Percentiles rank a stretch among this genome's conserved stretches.
Evolutionary conservation across 306 rosid species (phyloP).

Genomic region (Coriaria nepalensis): DNA sequence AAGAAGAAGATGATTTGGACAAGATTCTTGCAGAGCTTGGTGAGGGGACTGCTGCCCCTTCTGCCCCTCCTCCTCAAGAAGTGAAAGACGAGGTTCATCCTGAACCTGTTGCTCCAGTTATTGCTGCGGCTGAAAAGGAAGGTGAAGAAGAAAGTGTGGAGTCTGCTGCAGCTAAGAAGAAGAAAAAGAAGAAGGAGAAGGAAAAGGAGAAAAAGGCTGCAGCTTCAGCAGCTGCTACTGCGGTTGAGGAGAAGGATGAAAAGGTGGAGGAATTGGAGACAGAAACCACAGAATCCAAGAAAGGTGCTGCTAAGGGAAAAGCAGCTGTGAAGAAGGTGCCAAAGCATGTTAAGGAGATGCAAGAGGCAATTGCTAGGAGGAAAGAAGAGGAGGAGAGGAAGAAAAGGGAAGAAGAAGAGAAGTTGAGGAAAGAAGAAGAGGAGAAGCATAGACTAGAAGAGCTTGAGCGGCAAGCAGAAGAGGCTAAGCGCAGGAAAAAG

Average conservation of each 20-base stretch:
- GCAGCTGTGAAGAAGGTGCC: constrained; percentile 80
- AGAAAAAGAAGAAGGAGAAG: constrained; percentile 85
- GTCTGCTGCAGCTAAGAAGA: constrained; percentile 94
- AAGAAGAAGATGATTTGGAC: constrained; percentile 97
- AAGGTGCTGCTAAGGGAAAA: constrained; percentile 59
- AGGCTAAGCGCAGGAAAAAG: constrained; percentile 66
- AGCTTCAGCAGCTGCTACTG: constrained; percentile 43
- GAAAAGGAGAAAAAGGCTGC: constrained; percentile 71
- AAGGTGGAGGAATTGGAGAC: constrained; percentile 25
- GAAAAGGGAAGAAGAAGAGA: constrained; percentile 80
- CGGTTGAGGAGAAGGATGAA: constrained; percentile 33
- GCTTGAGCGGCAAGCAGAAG: constrained; percentile 72
- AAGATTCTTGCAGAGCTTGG: constrained; percentile 92
- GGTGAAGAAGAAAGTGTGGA: constrained; percentile 71
- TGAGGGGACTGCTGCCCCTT: constrained; percentile 33
- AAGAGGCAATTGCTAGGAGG: constrained; percentile 78
- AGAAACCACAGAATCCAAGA: constrained; percentile 46
- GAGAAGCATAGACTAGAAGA: constrained; percentile 67
- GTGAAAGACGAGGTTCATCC: constrained; percentile 42
- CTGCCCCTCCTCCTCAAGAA: constrained; percentile 31
- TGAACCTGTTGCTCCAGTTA: constrained; percentile 28
- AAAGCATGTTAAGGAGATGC: constrained; percentile 98
- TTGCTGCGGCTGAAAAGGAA: constrained; percentile 45
- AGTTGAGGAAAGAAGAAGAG: constrained; percentile 79
- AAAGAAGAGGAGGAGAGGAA: constrained; percentile 75